Evolutionary conservation across 192 early-diverging fungal genomes (phyloP).

Genomic region (Linnemannia exigua): DNA sequence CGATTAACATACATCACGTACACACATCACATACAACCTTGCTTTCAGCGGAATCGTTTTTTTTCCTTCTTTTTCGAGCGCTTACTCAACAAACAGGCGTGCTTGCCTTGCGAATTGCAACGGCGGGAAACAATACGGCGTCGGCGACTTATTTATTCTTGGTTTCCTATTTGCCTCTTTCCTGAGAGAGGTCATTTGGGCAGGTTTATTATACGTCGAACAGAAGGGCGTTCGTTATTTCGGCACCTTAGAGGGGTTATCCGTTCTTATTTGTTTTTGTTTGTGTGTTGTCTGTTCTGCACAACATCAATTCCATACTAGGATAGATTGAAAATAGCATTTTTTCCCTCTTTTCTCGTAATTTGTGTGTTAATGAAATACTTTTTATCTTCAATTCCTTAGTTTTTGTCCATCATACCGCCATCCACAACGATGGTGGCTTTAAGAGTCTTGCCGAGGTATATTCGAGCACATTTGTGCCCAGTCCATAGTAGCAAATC

Average conservation of each 20-base stretch:
- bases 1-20: background rate
- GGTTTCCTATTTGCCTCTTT: background rate
- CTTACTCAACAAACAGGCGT: background rate
- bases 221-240: background rate
- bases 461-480: background rate
- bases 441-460: conserved; percentile 85
- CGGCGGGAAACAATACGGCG: background rate
- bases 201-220: background rate
- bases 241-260: background rate
- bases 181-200: background rate
- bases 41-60: background rate
- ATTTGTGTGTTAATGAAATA: background rate
- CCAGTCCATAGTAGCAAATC: background rate
- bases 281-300: background rate
- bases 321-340: background rate
- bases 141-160: background rate
- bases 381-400: conserved; percentile 23
- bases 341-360: background rate
- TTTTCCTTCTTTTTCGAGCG: background rate
- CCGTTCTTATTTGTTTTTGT: background rate
- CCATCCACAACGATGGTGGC: conserved; percentile 82
- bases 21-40: background rate
- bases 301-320: background rate
- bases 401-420: conserved; percentile 91
- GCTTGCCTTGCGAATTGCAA: background rate